Conservation (phyloP, 805 yeast genomes). For the Nakazawaea populi region DNA sequence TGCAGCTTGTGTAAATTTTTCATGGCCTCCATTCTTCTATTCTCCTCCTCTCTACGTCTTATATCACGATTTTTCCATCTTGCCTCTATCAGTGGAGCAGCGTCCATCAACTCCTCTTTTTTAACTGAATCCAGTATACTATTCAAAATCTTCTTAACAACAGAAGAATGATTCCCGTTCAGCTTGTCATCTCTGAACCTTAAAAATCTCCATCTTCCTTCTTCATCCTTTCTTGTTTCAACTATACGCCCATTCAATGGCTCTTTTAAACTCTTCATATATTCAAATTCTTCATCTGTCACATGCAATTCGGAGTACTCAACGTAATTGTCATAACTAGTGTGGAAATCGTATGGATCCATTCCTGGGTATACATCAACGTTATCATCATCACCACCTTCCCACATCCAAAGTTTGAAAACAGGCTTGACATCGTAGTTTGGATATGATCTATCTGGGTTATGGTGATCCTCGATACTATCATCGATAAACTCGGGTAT, state of each 20-base stretch:
- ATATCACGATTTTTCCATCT: slow-evolving; percentile 58
- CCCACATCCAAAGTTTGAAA: slow-evolving; percentile 70
- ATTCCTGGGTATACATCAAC: slow-evolving; percentile 27
- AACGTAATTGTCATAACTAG: slow-evolving; percentile 41
- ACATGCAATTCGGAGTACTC: slow-evolving; percentile 62
- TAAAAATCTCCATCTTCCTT: slow-evolving; percentile 73
- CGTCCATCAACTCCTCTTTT: slow-evolving; percentile 63
- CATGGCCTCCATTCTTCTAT: slow-evolving; percentile 4
- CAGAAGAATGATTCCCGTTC: slow-evolving; percentile 78
- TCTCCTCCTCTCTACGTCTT: slow-evolving; percentile 25
- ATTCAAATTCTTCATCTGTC: slow-evolving; percentile 74
- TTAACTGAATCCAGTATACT: slow-evolving; percentile 85
- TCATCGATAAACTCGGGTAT: slow-evolving; percentile 57
- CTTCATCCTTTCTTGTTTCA: slow-evolving; percentile 69
- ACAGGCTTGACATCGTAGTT: slow-evolving; percentile 80
- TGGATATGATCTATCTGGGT: slow-evolving; percentile 63
- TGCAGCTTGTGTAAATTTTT: slow-evolving; percentile 8
- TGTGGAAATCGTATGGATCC: slow-evolving; percentile 26
- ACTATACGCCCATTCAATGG: slow-evolving; percentile 87
- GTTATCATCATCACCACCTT: slow-evolving; percentile 44
- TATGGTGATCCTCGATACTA: slow-evolving; percentile 58
- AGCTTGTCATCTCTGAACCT: slow-evolving; percentile 91
- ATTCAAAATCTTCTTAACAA: slow-evolving; percentile 75
- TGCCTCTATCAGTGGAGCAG: slow-evolving; percentile 49
- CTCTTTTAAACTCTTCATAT: slow-evolving; percentile 59